phyloP scores from a whole-genome alignment of 2,329 filamentous ascomycete genomes.

The Colletotrichum coccodes region DNA sequence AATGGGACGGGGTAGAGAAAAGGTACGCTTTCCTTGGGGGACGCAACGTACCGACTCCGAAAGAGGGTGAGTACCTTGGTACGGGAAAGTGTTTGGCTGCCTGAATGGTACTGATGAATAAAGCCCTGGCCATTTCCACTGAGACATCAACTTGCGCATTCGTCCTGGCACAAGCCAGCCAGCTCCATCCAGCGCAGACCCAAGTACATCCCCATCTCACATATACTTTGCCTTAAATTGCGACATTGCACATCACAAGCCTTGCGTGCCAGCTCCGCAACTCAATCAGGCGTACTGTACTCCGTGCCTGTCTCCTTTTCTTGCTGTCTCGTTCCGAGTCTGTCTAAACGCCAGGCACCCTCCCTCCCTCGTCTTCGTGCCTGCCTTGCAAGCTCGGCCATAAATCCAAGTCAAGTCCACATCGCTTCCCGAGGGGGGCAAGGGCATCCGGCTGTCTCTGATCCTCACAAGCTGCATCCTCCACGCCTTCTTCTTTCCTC shows the following conservation, averaged over 20 bases:
- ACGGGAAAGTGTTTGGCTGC: not conserved
- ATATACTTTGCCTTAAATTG: constrained; percentile 23
- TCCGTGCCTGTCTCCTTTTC: not conserved
- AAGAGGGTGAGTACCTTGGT: not conserved
- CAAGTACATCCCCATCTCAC: constrained; percentile 3
- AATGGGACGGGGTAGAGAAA: not conserved
- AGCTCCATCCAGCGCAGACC: not conserved
- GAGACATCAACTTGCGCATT: constrained; percentile 28
- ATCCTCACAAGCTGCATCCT: not conserved
- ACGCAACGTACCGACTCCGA: not conserved
- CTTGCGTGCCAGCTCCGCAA: constrained; percentile 29
- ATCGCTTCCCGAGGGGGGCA: not conserved
- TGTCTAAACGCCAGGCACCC: not conserved
- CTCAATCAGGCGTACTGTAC: not conserved
- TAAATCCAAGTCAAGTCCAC: not conserved
- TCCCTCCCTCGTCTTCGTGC: not conserved
- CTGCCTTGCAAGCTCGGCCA: not conserved
- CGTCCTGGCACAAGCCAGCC: constrained; percentile 20
- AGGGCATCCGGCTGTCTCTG: constrained; percentile 2
- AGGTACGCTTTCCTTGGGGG: not conserved
- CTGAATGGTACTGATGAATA: not conserved
- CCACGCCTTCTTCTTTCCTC: constrained; percentile 8
- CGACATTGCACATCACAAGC: constrained; percentile 32
- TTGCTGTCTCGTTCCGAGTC: not conserved
- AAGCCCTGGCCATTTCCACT: constrained; percentile 19